Evolutionary conservation across 768 basidiomycete species (phyloP).

Genomic region (Leccinum uliginosum): DNA sequence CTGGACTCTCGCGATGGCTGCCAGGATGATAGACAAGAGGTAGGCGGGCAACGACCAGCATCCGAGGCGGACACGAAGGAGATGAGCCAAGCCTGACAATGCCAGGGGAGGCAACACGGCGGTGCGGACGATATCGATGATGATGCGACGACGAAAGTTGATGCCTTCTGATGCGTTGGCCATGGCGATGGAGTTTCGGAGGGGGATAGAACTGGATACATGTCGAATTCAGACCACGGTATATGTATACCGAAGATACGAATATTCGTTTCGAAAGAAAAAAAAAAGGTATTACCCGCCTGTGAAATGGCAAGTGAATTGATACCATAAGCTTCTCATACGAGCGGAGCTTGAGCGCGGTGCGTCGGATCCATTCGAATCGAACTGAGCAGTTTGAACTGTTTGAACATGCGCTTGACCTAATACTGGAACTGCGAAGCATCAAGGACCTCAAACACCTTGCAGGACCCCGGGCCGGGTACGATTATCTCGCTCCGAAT

Average conservation of each 20-base stretch:
- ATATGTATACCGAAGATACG: conserved; percentile 10
- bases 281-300: conserved; percentile 4
- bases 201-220: neutral
- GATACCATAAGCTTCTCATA: neutral
- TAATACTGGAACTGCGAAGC: neutral
- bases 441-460: conserved; percentile 7
- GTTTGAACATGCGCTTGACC: neutral
- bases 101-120: conserved; percentile 39
- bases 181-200: neutral
- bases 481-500: no score
- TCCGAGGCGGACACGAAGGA: conserved; percentile 32
- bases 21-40: conserved; percentile 38
- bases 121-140: conserved; percentile 41
- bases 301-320: conserved; percentile 11
- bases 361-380: neutral
- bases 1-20: conserved; percentile 34
- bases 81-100: conserved; percentile 29
- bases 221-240: conserved; percentile 1
- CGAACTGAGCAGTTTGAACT: neutral
- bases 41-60: conserved; percentile 35
- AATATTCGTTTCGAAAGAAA: conserved; percentile 12
- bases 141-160: conserved; percentile 47
- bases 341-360: conserved; percentile 14
- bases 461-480: neutral
- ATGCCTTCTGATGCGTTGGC: neutral